Evolutionary conservation across 1,284 basidiomycete species (phyloP), one percentile per base, ranked within the genome.

Genomic region (Rhodotorula sp.): DNA sequence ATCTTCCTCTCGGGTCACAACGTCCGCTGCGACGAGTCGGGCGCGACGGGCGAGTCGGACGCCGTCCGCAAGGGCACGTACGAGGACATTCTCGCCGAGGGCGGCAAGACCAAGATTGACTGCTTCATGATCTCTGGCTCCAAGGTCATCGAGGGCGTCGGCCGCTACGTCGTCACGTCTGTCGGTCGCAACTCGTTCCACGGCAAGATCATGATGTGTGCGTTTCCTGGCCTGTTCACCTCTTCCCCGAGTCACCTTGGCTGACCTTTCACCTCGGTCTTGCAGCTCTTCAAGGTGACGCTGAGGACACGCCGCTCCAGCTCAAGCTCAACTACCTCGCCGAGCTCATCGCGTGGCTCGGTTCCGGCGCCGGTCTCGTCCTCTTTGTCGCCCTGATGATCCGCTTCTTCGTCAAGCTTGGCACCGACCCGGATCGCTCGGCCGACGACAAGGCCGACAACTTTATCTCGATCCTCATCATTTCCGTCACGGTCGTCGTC

Each of bases 31-130:
- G 97, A 99, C 81, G 97, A 98, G 82, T 94, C 92, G 46, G 92
- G 92, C 27, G 93, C 93, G 53, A 98, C 97, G 1, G 96, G 95
- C 75, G 96, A 99, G 83, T 91, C 91, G 12, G 95, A 99, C 81
- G 91, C 95, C 27, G 95, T 98, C 81, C 90, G 89, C 80, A 99
- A 99, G 83, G 80, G 88, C 42, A 79, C 90, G 8, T 97, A 91
- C 81, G 87, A 88, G 48, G 90, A 95, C 56, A 91, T 91, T 79
- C 80, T 90, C 34, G 23, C 44, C 19, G 50, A 53, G 8, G 61
- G 44, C n/a, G 41, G 5, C 7, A 84, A 83, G 71, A 78, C 83
- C 81, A 94, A 97, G 81, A 88, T 87, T 61, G 96, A 98, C 80
- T 97, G 93, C 81, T 97, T 97, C 82, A 81, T 99, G 72, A 85